Conservation (phyloP, 352 stramenopile species). For the Globisporangium parvum region DNA sequence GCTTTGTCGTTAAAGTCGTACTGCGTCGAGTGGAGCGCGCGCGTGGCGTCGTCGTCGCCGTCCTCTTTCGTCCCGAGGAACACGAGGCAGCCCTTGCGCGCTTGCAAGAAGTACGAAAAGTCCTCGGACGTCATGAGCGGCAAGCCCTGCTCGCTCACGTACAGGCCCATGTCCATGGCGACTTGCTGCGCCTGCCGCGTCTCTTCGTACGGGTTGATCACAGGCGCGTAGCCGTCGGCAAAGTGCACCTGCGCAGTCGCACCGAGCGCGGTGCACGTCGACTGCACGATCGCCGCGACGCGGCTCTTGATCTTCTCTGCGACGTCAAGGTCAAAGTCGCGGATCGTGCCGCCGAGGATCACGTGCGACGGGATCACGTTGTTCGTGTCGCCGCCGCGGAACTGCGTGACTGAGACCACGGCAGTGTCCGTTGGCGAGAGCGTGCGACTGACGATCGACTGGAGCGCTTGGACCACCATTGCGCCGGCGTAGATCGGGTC, state of each 20-base stretch:
- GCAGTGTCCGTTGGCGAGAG: slow-evolving; percentile 89
- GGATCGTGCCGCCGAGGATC: slow-evolving; percentile 89
- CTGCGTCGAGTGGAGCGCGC: slow-evolving; percentile 70
- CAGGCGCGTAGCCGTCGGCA: slow-evolving; percentile 62
- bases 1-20: slow-evolving; percentile 87
- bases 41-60: slow-evolving; percentile 40
- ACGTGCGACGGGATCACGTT: slow-evolving; percentile 92
- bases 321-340: slow-evolving; percentile 86
- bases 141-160: slow-evolving; percentile 73
- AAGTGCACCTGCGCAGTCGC: slow-evolving; percentile 61
- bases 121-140: slow-evolving; percentile 94
- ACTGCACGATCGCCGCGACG: slow-evolving; percentile 81
- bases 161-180: slow-evolving; percentile 55
- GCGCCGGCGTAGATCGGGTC: slow-evolving; percentile 91
- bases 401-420: slow-evolving; percentile 89
- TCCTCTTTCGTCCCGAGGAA: slow-evolving; percentile 79
- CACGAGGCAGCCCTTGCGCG: slow-evolving; percentile 82
- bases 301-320: slow-evolving; percentile 76
- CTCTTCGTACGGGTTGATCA: slow-evolving; percentile 77
- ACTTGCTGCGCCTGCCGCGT: slow-evolving; percentile 75
- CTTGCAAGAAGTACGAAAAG: slow-evolving; percentile 89
- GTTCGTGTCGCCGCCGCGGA: slow-evolving; percentile 90
- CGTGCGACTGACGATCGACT: slow-evolving; percentile 90
- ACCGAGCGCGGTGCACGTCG: slow-evolving; percentile 79
- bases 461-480: slow-evolving; percentile 88